These are phyloP conservation scores for Fusarium devonianum DNA, from an alignment of 2,329 filamentous ascomycete species.

Conservation along the genomic window DNA sequence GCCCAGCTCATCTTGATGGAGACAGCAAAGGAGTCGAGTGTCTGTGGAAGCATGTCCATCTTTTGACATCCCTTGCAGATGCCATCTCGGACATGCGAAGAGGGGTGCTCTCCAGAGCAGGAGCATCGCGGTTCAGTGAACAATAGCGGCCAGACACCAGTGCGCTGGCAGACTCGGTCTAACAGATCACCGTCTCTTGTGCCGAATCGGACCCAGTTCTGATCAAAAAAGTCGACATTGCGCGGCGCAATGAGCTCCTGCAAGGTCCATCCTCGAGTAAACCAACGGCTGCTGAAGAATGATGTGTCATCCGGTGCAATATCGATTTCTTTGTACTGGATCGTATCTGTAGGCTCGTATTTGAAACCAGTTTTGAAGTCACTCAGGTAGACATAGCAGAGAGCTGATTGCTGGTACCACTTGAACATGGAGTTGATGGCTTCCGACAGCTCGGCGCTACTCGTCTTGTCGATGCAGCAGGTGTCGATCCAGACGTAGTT, in stretches of 20 bases:
- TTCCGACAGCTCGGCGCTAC: constrained; percentile 39
- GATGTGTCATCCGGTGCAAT: constrained; percentile 2
- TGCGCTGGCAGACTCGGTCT: constrained; percentile 21
- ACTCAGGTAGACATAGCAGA: constrained; percentile 40
- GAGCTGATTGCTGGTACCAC: constrained; percentile 37
- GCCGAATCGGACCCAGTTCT: constrained; percentile 39
- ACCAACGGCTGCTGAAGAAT: constrained; percentile 35
- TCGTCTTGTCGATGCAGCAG: constrained; percentile 42
- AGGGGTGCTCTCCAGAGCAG: constrained; percentile 1
- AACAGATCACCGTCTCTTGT: constrained; percentile 33
- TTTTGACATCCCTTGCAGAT: constrained; percentile 16
- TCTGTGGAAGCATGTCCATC: constrained; percentile 29
- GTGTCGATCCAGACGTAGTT: constrained; percentile 41
- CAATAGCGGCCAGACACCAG: constrained; percentile 27
- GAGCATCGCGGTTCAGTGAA: constrained; percentile 30
- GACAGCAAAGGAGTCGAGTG: constrained; percentile 33
- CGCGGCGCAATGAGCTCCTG: constrained; percentile 44
- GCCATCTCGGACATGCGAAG: constrained; percentile 24
- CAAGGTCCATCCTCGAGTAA: constrained; percentile 39
- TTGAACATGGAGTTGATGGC: constrained; percentile 43
- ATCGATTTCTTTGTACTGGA: background rate
- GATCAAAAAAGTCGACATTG: constrained; percentile 41
- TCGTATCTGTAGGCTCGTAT: background rate
- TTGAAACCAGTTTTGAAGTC: constrained; percentile 21
- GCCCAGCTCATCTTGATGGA: constrained; percentile 43